phyloP scores from a whole-genome alignment of 805 yeast genomes.

The Yarrowia deformans region DNA sequence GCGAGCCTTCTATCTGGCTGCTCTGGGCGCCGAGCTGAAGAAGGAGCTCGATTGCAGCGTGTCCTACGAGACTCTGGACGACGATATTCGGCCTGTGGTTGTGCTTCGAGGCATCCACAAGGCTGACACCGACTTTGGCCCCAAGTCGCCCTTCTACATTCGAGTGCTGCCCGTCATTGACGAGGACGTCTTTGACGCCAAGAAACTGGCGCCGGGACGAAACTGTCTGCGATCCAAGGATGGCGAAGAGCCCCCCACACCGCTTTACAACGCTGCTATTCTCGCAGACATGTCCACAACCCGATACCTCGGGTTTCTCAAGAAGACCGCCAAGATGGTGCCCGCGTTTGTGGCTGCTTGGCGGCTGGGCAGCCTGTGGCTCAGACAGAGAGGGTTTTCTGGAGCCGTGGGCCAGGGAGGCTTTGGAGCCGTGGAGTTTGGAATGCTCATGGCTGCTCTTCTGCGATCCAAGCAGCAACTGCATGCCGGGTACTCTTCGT shows the following conservation, averaged over 20 bases:
- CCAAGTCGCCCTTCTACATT: conserved; percentile 73
- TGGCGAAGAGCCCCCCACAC: conserved; percentile 66
- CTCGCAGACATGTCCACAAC: conserved; percentile 72
- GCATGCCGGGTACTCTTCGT: conserved; percentile 87
- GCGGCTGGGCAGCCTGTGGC: conserved; percentile 86
- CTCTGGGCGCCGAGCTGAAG: conserved; percentile 70
- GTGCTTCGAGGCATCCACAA: conserved; percentile 51
- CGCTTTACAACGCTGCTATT: conserved; percentile 83
- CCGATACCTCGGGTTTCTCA: conserved; percentile 75
- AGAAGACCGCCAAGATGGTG: conserved; percentile 75
- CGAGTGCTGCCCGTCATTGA: conserved; percentile 79
- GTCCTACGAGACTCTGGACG: conserved; percentile 74
- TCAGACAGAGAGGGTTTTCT: conserved; percentile 81
- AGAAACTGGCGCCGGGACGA: conserved; percentile 78
- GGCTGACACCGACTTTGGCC: conserved; percentile 35
- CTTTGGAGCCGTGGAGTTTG: conserved; percentile 92
- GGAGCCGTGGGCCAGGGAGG: conserved; percentile 74
- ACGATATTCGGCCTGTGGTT: conserved; percentile 81
- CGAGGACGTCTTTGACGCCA: conserved; percentile 70
- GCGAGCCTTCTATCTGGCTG: conserved; percentile 85
- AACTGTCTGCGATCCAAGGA: conserved; percentile 79
- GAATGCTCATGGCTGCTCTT: conserved; percentile 78
- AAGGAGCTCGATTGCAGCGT: conserved; percentile 56
- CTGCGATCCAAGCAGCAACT: conserved; percentile 77
- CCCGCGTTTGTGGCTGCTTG: conserved; percentile 89